These are phyloP conservation scores for Serendipita sp. DNA, from an alignment of 768 basidiomycete species.

Conservation along the genomic window DNA sequence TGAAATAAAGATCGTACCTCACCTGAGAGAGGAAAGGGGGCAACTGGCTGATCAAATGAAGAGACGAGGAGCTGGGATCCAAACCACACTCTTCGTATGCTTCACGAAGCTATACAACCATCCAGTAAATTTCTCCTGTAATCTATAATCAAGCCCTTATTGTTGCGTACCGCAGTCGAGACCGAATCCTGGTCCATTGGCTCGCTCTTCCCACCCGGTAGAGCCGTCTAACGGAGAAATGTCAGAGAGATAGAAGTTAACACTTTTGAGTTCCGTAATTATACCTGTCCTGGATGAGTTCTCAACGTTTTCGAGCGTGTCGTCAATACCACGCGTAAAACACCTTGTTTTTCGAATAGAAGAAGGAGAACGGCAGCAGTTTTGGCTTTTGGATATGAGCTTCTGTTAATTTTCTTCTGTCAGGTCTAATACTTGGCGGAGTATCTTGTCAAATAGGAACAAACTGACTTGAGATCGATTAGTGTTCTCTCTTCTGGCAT, in stretches of 20 bases:
- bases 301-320: constrained; percentile 64
- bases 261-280: not conserved
- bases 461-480: not conserved
- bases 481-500: not conserved
- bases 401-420: not conserved
- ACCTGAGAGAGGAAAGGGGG: constrained; percentile 34
- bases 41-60: constrained; percentile 46
- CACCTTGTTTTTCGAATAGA: constrained; percentile 51
- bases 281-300: constrained; percentile 51
- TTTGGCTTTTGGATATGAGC: constrained; percentile 22
- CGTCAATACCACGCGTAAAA: constrained; percentile 63
- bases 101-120: constrained; percentile 47
- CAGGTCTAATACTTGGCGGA: no score
- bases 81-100: constrained; percentile 74
- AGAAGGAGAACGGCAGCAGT: constrained; percentile 67
- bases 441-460: not conserved
- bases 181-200: constrained; percentile 42
- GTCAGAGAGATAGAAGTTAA: not conserved
- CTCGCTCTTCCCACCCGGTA: constrained; percentile 71
- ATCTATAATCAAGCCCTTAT: constrained; percentile 5
- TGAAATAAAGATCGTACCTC: not conserved
- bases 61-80: constrained; percentile 40
- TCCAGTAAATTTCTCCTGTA: not conserved
- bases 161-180: constrained; percentile 52
- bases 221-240: constrained; percentile 30